A percentile compares a stretch with the other conserved stretches of the same genome.
phyloP scores from a whole-genome alignment of 306 rosid genomes.

The Cicer cuneatum region DNA sequence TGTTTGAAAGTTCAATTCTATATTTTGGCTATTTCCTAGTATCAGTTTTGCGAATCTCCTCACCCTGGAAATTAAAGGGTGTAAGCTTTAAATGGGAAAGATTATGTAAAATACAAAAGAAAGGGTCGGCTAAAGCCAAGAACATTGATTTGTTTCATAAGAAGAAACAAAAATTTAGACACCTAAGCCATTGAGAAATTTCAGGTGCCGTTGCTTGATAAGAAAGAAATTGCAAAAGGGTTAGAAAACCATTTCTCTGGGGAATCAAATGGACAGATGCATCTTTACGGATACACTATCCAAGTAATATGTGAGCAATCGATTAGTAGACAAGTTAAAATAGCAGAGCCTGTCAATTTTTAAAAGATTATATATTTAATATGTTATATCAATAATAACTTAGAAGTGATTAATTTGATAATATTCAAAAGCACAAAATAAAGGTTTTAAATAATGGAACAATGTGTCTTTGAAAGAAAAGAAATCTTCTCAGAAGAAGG shows the following conservation, averaged over 20 bases:
- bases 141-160: conserved; percentile 1
- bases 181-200: not conserved
- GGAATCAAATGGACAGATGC: not conserved
- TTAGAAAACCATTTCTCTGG: not conserved
- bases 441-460: not conserved
- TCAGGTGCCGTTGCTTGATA: not conserved
- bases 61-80: not conserved
- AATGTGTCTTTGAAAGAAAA: not conserved
- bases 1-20: conserved; percentile 4
- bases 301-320: not conserved
- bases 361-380: not conserved
- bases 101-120: not conserved
- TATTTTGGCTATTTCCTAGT: not conserved
- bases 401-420: not conserved
- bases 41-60: not conserved
- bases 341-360: too few relatives aligned
- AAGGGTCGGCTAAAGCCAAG: not conserved
- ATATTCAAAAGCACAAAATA: not conserved
- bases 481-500: not conserved
- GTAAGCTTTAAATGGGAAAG: not conserved
- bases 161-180: not conserved
- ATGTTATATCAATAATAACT: not conserved
- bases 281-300: not conserved
- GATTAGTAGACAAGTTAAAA: not conserved
- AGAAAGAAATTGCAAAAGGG: not conserved